Evolutionary conservation across 345 rosid genomes (phyloP).

Genomic region (Draba incana): DNA sequence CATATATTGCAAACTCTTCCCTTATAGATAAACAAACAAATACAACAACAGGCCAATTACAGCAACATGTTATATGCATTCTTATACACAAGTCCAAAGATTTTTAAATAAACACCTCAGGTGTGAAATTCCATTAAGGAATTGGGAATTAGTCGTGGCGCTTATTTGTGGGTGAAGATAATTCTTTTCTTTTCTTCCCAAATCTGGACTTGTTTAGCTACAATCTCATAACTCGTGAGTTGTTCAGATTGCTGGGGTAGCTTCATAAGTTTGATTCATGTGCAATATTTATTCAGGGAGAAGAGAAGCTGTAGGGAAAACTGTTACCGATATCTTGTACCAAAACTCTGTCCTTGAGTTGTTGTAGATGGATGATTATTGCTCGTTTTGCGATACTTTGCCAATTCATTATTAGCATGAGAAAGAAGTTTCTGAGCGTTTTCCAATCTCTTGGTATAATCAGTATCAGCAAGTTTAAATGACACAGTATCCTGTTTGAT

Average conservation of each 20-base stretch:
- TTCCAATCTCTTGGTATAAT: conserved; percentile 49
- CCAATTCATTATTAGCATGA: conserved; percentile 57
- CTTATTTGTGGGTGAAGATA: not conserved
- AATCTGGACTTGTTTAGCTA: not conserved
- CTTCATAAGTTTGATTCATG: not conserved
- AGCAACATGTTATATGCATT: conserved; percentile 21
- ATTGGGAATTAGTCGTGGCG: conserved; percentile 5
- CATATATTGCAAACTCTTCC: conserved; percentile 1
- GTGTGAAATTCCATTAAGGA: not conserved
- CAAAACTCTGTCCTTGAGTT: conserved; percentile 44
- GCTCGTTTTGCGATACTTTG: conserved; percentile 51
- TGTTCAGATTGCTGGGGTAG: conserved; percentile 15
- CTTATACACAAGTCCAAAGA: conserved; percentile 3
- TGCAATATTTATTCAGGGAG: conserved; percentile 10
- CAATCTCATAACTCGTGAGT: not conserved
- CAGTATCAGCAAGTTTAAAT: conserved; percentile 43
- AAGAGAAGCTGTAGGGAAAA: not conserved
- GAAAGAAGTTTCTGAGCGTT: conserved; percentile 62
- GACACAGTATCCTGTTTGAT: conserved; percentile 50
- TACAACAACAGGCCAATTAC: conserved; percentile 13
- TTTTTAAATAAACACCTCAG: not conserved
- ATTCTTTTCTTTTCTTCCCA: not conserved
- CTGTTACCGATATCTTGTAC: conserved; percentile 44
- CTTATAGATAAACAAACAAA: conserved; percentile 16
- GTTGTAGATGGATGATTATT: conserved; percentile 42